A percentile compares a stretch with the other conserved stretches of the same genome.
phyloP scores from a whole-genome alignment of 345 rosid species.

The Excoecaria agallocha region DNA sequence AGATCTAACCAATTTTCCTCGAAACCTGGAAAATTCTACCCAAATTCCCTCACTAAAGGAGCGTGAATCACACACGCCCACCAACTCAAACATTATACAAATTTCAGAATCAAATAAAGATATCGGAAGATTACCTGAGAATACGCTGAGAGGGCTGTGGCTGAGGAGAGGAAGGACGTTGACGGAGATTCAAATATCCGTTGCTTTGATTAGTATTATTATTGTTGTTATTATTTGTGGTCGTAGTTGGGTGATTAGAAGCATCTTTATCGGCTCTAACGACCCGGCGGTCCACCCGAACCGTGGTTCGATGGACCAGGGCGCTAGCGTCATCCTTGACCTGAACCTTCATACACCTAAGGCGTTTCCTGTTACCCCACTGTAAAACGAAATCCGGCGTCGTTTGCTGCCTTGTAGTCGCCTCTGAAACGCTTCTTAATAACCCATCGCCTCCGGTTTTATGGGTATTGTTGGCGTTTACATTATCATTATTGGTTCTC shows the following conservation, averaged over 20 bases:
- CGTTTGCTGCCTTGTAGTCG: slow-evolving; percentile 27
- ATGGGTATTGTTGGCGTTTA: slow-evolving; percentile 15
- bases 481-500: slow-evolving; percentile 31
- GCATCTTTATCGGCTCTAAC: slow-evolving; percentile 41
- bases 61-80: not conserved
- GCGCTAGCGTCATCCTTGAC: slow-evolving; percentile 43
- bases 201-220: slow-evolving; percentile 15
- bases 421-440: slow-evolving; percentile 38
- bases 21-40: not conserved
- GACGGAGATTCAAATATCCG: slow-evolving; percentile 55
- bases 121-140: slow-evolving; percentile 48
- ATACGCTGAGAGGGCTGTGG: slow-evolving; percentile 48
- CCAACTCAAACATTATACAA: not conserved
- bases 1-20: not conserved
- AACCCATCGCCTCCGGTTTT: slow-evolving; percentile 30
- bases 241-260: slow-evolving; percentile 27
- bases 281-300: slow-evolving; percentile 53
- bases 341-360: slow-evolving; percentile 69
- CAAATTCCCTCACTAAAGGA: not conserved
- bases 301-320: slow-evolving; percentile 44
- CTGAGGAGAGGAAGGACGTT: slow-evolving; percentile 46
- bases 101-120: not conserved
- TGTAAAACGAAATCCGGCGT: slow-evolving; percentile 56
- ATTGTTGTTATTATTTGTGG: slow-evolving; percentile 4
- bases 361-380: slow-evolving; percentile 78